phyloP scores from a whole-genome alignment of 345 rosid species.

The Excoecaria cochinchinensis region DNA sequence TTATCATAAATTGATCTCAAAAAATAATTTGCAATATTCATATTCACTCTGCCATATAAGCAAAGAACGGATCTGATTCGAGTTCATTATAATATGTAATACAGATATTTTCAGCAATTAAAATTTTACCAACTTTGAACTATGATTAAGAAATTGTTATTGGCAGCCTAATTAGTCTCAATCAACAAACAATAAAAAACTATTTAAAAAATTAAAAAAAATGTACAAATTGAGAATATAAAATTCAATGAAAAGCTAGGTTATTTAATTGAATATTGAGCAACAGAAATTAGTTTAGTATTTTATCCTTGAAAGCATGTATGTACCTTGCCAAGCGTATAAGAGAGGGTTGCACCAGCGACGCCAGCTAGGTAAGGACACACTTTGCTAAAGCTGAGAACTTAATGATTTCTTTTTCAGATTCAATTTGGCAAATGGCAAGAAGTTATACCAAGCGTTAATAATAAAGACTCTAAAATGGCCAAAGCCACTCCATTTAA shows the following conservation, averaged over 20 bases:
- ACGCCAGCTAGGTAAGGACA: too few relatives aligned
- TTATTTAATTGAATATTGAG: neutral
- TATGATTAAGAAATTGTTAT: too few relatives aligned
- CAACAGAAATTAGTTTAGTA: neutral
- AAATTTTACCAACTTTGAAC: too few relatives aligned
- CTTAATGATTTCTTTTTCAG: too few relatives aligned
- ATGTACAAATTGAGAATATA: neutral
- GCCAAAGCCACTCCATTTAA: too few relatives aligned
- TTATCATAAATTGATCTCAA: too few relatives aligned
- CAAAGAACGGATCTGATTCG: neutral
- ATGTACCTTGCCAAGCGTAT: conserved; percentile 69
- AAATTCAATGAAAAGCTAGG: neutral
- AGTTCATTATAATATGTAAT: neutral
- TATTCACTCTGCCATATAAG: neutral
- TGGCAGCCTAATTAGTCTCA: too few relatives aligned
- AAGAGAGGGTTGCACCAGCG: conserved; percentile 79
- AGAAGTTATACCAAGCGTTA: too few relatives aligned
- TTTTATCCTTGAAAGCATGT: neutral
- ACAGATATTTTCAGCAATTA: neutral
- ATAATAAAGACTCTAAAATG: too few relatives aligned
- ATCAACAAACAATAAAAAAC: neutral
- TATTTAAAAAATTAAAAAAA: neutral
- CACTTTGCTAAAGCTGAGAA: too few relatives aligned
- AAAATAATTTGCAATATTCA: too few relatives aligned
- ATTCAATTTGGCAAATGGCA: too few relatives aligned